phyloP scores from a whole-genome alignment of 23 red algal genomes.

The Agarophyton chilense region DNA sequence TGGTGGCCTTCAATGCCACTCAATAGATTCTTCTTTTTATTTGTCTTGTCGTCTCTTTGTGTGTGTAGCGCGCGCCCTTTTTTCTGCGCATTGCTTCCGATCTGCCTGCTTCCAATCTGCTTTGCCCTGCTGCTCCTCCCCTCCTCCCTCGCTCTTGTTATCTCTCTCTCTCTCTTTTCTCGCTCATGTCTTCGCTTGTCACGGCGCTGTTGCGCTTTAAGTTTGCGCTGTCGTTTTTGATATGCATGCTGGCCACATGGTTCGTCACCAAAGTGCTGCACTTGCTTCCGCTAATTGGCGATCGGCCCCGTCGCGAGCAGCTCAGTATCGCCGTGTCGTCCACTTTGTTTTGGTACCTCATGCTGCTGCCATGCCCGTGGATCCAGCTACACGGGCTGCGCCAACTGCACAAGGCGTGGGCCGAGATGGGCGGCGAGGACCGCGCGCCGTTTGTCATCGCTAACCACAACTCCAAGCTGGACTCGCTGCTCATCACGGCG shows the following conservation, averaged over 20 bases:
- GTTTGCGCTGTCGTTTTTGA: constrained; percentile 52
- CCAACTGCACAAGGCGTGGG: constrained; percentile 20
- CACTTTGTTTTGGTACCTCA: constrained; percentile 40
- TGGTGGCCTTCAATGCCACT: constrained; percentile 1
- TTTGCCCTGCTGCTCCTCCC: not conserved
- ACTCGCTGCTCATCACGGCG: constrained; percentile 65
- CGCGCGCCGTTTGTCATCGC: constrained; percentile 62
- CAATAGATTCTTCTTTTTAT: not conserved
- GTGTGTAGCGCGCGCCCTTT: not conserved
- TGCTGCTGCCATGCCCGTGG: constrained; percentile 55
- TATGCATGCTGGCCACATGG: constrained; percentile 34
- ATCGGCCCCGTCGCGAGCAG: not conserved
- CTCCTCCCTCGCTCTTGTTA: not conserved
- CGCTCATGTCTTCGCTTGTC: not conserved
- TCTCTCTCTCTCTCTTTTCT: not conserved
- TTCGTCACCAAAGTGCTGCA: constrained; percentile 29
- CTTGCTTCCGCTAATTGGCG: constrained; percentile 11
- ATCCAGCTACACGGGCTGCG: constrained; percentile 30
- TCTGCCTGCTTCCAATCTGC: too few relatives aligned
- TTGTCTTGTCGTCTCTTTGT: constrained; percentile 12
- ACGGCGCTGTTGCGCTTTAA: not conserved
- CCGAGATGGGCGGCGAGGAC: not conserved
- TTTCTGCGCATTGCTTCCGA: too few relatives aligned
- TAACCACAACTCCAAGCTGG: constrained; percentile 78
- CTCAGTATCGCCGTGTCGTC: constrained; percentile 38